phyloP scores from a whole-genome alignment of 2,329 filamentous ascomycete species.

The Chrysosporium queenslandicum region DNA sequence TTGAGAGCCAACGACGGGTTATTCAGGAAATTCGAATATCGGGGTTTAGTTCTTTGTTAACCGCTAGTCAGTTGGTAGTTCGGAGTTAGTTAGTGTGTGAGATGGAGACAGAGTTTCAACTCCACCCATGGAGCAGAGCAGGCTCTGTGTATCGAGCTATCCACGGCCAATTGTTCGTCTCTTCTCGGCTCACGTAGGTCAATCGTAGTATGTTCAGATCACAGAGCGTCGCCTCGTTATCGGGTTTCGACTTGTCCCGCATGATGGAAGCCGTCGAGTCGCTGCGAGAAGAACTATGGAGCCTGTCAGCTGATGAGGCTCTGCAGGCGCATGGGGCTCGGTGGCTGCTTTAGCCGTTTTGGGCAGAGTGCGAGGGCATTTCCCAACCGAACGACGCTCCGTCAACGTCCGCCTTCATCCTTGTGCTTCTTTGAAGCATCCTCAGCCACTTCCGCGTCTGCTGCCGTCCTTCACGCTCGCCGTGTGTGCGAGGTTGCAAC shows the following conservation, averaged over 20 bases:
- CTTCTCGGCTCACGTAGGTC: too few species aligned
- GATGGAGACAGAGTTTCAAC: constrained; percentile 6
- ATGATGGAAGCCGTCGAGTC: background rate
- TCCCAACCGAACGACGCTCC: constrained; percentile 3
- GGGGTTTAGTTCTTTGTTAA: too few species aligned
- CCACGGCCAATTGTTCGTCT: too few species aligned
- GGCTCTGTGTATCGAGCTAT: background rate
- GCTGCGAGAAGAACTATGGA: background rate
- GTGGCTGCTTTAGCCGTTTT: constrained; percentile 9
- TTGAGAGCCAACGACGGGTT: too few species aligned
- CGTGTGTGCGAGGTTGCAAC: background rate
- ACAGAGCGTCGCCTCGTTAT: too few species aligned
- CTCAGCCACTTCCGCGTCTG: constrained; percentile 8
- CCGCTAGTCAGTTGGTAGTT: background rate
- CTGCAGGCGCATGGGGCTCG: constrained; percentile 13
- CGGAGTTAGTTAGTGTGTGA: background rate
- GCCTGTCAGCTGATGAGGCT: constrained; percentile 11
- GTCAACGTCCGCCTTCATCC: constrained; percentile 2
- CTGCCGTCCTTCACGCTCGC: background rate
- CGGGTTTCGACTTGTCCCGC: background rate
- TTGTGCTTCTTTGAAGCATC: background rate
- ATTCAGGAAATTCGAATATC: too few species aligned
- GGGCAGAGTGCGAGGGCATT: constrained; percentile 9
- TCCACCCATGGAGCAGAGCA: constrained; percentile 4
- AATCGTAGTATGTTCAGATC: too few species aligned